Evolutionary conservation across 495 filamentous ascomycete genomes (phyloP).

Genomic region (Sabuloglossum arenarium): DNA sequence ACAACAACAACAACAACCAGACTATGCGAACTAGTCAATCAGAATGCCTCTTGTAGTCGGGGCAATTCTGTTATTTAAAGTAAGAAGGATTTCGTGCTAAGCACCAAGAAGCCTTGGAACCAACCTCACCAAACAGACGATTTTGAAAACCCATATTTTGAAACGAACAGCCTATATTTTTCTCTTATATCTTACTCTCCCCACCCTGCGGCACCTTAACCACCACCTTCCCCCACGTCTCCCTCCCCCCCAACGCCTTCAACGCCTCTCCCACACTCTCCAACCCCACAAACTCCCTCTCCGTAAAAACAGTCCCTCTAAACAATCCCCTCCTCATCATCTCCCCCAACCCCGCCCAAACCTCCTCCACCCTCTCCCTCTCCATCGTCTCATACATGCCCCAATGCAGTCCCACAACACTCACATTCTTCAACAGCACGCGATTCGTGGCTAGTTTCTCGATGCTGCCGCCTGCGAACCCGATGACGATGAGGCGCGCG

Average conservation of each 20-base stretch:
- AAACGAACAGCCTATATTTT: neutral
- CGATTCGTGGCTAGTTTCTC: constrained; percentile 87
- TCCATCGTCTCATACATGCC: constrained; percentile 61
- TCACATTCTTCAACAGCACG: constrained; percentile 86
- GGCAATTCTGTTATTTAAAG: too few species aligned
- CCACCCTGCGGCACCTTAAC: constrained; percentile 60
- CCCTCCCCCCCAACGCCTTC: constrained; percentile 51
- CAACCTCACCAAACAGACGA: too few species aligned
- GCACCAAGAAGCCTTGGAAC: too few species aligned
- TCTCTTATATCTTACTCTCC: constrained; percentile 8
- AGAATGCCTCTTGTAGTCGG: too few species aligned
- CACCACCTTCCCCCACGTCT: constrained; percentile 93
- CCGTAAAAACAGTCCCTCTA: constrained; percentile 58
- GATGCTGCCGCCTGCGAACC: constrained; percentile 74
- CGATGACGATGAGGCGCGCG: constrained; percentile 66
- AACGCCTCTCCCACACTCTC: constrained; percentile 62
- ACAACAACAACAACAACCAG: too few species aligned
- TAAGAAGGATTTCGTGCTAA: too few species aligned
- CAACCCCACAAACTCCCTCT: constrained; percentile 62
- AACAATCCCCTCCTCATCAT: constrained; percentile 64
- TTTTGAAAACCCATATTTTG: neutral
- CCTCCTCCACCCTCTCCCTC: constrained; percentile 41
- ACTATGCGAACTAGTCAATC: too few species aligned
- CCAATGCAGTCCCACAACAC: constrained; percentile 79
- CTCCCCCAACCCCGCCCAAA: constrained; percentile 67